These are phyloP conservation scores for Ceriops zippeliana DNA, from an alignment of 345 rosid species.

Conservation along the genomic window DNA sequence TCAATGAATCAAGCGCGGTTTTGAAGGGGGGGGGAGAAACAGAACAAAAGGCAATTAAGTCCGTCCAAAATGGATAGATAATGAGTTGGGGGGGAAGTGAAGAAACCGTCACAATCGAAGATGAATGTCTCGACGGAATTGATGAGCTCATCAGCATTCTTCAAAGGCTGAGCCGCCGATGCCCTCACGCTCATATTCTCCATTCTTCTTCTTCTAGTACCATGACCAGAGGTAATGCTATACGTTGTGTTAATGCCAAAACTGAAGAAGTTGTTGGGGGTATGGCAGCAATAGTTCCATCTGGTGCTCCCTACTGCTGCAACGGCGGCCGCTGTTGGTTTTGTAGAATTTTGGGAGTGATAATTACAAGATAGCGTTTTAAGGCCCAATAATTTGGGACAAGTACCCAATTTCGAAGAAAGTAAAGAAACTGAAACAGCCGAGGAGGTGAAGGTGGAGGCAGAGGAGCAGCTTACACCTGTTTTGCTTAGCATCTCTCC, in stretches of 20 bases:
- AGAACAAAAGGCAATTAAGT: no score
- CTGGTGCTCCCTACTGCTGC: neutral
- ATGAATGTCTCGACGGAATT: slow-evolving; percentile 89
- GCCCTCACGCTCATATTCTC: slow-evolving; percentile 35
- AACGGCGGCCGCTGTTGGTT: no score
- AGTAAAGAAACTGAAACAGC: slow-evolving; percentile 18
- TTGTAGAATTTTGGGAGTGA: slow-evolving; percentile 6
- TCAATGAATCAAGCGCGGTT: neutral
- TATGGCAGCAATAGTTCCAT: neutral
- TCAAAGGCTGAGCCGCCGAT: slow-evolving; percentile 56
- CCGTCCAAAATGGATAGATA: no score
- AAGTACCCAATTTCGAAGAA: neutral
- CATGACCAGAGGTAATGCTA: neutral
- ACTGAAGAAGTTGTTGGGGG: no score
- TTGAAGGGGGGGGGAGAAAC: neutral
- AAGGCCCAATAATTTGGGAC: slow-evolving; percentile 19
- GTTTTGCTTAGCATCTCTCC: slow-evolving; percentile 44
- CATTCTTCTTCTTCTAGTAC: slow-evolving; percentile 29
- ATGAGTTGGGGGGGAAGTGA: neutral
- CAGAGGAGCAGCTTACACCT: slow-evolving; percentile 11
- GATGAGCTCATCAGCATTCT: slow-evolving; percentile 78
- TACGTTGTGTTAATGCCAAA: neutral
- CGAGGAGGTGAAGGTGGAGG: no score
- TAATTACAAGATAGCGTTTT: slow-evolving; percentile 15
- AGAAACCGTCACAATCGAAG: slow-evolving; percentile 85